Conservation (phyloP, 2,329 filamentous ascomycete genomes). For the Alternaria alternata region DNA sequence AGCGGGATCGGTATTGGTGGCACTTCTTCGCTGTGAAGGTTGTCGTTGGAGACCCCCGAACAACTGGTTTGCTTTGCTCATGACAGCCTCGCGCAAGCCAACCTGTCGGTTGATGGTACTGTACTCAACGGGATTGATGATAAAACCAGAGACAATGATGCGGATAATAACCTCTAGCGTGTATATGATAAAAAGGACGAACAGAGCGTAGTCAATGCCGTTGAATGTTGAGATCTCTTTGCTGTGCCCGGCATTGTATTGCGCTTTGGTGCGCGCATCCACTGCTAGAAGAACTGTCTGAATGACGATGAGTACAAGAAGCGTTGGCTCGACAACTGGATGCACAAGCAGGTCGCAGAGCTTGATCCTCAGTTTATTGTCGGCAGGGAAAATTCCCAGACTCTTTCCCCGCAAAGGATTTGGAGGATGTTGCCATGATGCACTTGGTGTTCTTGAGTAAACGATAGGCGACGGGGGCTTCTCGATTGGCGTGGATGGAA, state of each 20-base stretch:
- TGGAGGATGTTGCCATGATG: constrained; percentile 53
- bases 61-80: constrained; percentile 77
- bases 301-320: constrained; percentile 84
- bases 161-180: constrained; percentile 84
- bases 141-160: constrained; percentile 90
- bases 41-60: constrained; percentile 80
- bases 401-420: constrained; percentile 90
- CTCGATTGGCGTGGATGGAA: constrained; percentile 44
- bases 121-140: constrained; percentile 90
- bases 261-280: constrained; percentile 78
- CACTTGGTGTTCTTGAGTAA: constrained; percentile 41
- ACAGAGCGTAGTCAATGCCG: constrained; percentile 79
- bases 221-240: constrained; percentile 72
- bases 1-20: constrained; percentile 42
- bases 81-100: constrained; percentile 76
- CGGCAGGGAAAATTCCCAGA: constrained; percentile 81
- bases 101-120: constrained; percentile 84
- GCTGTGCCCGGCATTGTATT: constrained; percentile 56
- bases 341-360: constrained; percentile 88
- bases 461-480: constrained; percentile 48
- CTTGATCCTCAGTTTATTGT: constrained; percentile 75
- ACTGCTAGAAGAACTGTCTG: constrained; percentile 89
- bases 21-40: constrained; percentile 67
- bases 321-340: constrained; percentile 83
- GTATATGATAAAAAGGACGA: constrained; percentile 87